phyloP scores from a whole-genome alignment of 257 asterid genomes.

The Nicotiana paniculata region DNA sequence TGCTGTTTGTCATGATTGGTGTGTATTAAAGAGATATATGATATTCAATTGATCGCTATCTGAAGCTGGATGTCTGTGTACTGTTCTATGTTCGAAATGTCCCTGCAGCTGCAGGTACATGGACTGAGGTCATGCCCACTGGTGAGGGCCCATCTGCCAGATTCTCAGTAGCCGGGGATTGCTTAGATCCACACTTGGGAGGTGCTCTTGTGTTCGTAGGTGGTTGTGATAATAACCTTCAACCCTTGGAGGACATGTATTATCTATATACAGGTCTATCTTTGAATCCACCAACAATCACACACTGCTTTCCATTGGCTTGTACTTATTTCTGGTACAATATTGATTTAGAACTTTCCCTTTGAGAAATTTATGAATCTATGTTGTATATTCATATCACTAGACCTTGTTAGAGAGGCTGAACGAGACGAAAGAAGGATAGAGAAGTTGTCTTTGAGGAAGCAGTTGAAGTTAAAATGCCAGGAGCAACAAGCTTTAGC shows the following conservation, averaged over 20 bases:
- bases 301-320: background rate
- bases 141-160: constrained; percentile 90
- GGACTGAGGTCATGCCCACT: constrained; percentile 58
- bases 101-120: constrained; percentile 62
- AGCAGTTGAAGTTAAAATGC: constrained; percentile 81
- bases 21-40: background rate
- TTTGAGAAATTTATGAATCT: constrained; percentile 10
- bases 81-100: constrained; percentile 7
- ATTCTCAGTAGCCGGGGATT: constrained; percentile 94
- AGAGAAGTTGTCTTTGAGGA: constrained; percentile 83
- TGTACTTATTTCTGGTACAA: background rate
- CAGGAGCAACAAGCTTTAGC: constrained; percentile 46
- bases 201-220: constrained; percentile 85
- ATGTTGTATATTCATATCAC: constrained; percentile 6
- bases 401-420: constrained; percentile 60
- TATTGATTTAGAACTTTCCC: constrained; percentile 3
- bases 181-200: constrained; percentile 76
- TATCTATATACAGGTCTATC: constrained; percentile 76
- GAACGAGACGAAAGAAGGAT: constrained; percentile 63
- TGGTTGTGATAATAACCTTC: constrained; percentile 95
- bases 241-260: constrained; percentile 87
- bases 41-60: background rate
- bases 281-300: background rate
- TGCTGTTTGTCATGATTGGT: background rate
- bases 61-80: background rate